These are phyloP conservation scores for Cudoniella acicularis DNA, from an alignment of 495 filamentous ascomycete genomes.

Conservation along the genomic window DNA sequence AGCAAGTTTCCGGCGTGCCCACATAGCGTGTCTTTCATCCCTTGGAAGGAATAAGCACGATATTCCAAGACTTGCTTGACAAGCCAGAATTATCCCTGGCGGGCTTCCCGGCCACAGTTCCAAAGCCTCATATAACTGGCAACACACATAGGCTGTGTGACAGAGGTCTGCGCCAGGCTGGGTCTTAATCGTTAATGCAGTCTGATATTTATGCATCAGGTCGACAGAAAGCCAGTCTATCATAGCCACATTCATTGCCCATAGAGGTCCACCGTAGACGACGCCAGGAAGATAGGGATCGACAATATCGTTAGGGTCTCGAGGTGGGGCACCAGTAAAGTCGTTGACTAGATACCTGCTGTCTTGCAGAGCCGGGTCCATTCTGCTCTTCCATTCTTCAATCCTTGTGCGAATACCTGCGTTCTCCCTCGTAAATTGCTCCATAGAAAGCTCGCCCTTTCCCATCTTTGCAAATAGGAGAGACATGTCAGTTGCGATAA, in stretches of 20 bases:
- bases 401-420: conserved; percentile 50
- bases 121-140: conserved; percentile 74
- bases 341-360: conserved; percentile 54
- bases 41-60: conserved; percentile 73
- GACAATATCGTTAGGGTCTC: conserved; percentile 61
- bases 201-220: conserved; percentile 76
- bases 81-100: conserved; percentile 62
- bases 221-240: conserved; percentile 76
- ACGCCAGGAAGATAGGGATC: conserved; percentile 65
- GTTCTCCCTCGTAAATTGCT: conserved; percentile 63
- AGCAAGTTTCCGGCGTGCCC: conserved; percentile 77
- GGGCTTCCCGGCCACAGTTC: conserved; percentile 68
- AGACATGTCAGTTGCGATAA: conserved; percentile 78
- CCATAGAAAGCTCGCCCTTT: conserved; percentile 55
- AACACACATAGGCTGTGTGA: conserved; percentile 62
- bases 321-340: conserved; percentile 46
- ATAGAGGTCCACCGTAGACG: conserved; percentile 65
- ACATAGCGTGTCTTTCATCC: conserved; percentile 70
- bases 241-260: conserved; percentile 64
- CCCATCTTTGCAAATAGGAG: conserved; percentile 70
- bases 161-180: conserved; percentile 51
- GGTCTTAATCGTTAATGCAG: conserved; percentile 47
- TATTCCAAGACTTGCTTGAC: conserved; percentile 75
- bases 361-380: conserved; percentile 57
- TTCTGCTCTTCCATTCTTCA: conserved; percentile 49